Base-by-base conservation (phyloP, 805 yeast genomes). In the Yamadazyma ubonensis region DNA sequence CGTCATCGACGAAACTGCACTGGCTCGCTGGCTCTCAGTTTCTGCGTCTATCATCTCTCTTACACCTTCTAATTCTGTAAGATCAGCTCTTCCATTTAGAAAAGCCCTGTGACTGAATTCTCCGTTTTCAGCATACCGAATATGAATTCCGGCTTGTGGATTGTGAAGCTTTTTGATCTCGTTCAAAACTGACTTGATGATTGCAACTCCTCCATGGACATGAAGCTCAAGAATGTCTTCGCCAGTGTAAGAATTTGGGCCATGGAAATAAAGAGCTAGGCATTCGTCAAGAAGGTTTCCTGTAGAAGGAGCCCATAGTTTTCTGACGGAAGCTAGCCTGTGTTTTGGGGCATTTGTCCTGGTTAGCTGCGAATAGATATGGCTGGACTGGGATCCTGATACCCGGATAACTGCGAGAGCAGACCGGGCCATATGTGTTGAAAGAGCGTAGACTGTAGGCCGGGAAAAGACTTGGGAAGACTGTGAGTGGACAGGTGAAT, bases 181-280 rank as follows among this genome's bases (percentile, higher is more conserved):
- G 4, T 65, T 65, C 34, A 90, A 52, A 0, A 90, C 85, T 0
- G 88, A 74, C 34, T 71, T 68, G 2, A 86, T 76, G 1, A 91
- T 87, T 0, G 98, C 96, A 9, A 75, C 79, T 3, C 98, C 97
- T 3, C 99, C 99, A 59, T 93, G 99, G 2, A 86, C 61, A 54
- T 93, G 97, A n/a, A 93, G 58, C 53, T 93, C 99, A 7, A 90
- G 65, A 18, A 84, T 51, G 51, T 91, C 96, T 58, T 93, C 98
- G 1, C 99, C 99, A 0, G 98, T 93, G 53, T 82, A 93, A 0
- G 96, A 82, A 10, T 71, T 66, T 0, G 97, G 97, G 2, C 74
- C 75, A 12, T 76, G 58, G 61, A 91, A 90, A 53, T 64, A 82
- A 1, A 89, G 52, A 0, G 83, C 67, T 14, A 93, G 59, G 0